Percentiles rank a stretch among this genome's conserved stretches.
Conservation (phyloP, 805 yeast species). For the Candida ficus region DNA sequence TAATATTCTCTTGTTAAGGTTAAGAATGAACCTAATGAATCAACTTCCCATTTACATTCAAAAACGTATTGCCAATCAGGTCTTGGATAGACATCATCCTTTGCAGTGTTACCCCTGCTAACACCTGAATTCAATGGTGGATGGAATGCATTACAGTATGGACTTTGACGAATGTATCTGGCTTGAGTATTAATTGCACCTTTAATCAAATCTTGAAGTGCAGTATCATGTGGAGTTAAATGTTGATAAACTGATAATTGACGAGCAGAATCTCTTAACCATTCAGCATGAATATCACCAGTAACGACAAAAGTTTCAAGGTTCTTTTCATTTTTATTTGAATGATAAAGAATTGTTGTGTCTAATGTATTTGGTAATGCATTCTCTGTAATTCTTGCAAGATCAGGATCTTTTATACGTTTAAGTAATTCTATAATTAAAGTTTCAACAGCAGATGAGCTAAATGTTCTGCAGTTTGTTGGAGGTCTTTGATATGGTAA, state of each 20-base stretch:
- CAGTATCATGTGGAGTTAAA: constrained; percentile 45
- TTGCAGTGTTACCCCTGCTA: constrained; percentile 43
- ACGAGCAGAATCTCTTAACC: constrained; percentile 85
- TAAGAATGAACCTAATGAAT: constrained; percentile 77
- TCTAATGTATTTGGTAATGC: constrained; percentile 85
- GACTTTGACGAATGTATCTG: constrained; percentile 50
- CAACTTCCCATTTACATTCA: constrained; percentile 88
- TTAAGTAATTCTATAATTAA: constrained; percentile 47
- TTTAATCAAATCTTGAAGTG: constrained; percentile 45
- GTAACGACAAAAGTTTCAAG: constrained; percentile 72
- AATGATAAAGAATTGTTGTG: constrained; percentile 78
- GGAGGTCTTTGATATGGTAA: constrained; percentile 78
- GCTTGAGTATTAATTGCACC: constrained; percentile 87
- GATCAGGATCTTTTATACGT: constrained; percentile 54
- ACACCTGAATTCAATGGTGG: constrained; percentile 55
- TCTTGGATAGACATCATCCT: constrained; percentile 61
- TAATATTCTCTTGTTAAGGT: constrained; percentile 70
- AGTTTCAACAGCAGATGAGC: constrained; percentile 54
- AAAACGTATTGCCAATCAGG: constrained; percentile 72
- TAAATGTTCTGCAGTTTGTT: constrained; percentile 66
- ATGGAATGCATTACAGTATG: constrained; percentile 90
- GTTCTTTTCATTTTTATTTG: constrained; percentile 8
- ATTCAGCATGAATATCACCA: constrained; percentile 91
- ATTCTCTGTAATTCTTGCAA: constrained; percentile 73
- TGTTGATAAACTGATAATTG: constrained; percentile 75